phyloP scores from a whole-genome alignment of 148 eudicot genomes.

The Cornus controversa region DNA sequence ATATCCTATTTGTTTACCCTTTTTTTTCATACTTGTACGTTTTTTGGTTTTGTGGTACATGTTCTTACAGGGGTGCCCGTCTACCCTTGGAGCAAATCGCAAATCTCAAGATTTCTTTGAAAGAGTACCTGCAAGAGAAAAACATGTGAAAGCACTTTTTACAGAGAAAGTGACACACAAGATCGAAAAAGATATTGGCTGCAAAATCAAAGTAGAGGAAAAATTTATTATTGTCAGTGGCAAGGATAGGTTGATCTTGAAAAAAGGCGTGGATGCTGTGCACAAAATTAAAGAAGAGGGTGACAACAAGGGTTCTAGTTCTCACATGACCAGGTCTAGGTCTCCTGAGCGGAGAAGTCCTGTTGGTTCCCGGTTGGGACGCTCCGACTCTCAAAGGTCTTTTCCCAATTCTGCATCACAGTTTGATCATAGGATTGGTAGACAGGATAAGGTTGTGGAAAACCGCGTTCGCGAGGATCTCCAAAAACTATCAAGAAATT shows the following conservation, averaged over 20 bases:
- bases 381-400: constrained; percentile 82
- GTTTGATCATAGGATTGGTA: constrained; percentile 54
- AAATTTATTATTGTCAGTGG: constrained; percentile 97
- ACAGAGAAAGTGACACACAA: constrained; percentile 65
- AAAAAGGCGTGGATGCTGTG: constrained; percentile 95
- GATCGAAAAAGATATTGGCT: constrained; percentile 87
- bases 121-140: constrained; percentile 91
- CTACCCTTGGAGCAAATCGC: constrained; percentile 95
- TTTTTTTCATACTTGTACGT: constrained; percentile 15
- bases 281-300: constrained; percentile 81
- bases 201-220: constrained; percentile 91
- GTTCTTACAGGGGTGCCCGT: constrained; percentile 82
- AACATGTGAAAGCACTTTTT: constrained; percentile 81
- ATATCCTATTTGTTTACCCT: neutral
- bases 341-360: constrained; percentile 65
- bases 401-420: constrained; percentile 68
- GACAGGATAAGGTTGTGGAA: constrained; percentile 78
- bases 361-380: constrained; percentile 51
- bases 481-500: constrained; percentile 65
- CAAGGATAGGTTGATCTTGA: constrained; percentile 78
- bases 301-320: constrained; percentile 51
- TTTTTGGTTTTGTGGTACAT: constrained; percentile 8
- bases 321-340: constrained; percentile 53
- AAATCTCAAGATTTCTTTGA: constrained; percentile 97
- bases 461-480: constrained; percentile 81